phyloP scores from a whole-genome alignment of 768 basidiomycete genomes.

The Agrocybe chaxingu region DNA sequence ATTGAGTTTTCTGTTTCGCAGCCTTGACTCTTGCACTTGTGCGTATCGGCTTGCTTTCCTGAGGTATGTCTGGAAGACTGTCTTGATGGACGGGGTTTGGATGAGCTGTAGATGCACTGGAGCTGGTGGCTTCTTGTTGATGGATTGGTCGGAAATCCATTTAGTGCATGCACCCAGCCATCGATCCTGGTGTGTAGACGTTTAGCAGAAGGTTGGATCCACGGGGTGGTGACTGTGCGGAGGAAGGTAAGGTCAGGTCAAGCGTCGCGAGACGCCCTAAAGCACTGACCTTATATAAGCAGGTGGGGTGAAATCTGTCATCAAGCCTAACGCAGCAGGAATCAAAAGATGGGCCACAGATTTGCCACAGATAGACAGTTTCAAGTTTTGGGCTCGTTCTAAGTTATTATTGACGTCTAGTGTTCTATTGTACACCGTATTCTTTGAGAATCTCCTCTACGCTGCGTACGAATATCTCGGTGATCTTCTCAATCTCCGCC shows the following conservation, averaged over 20 bases:
- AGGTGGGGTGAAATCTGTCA: conserved; percentile 30
- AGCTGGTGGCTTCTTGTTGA: conserved; percentile 71
- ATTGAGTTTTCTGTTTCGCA: conserved; percentile 67
- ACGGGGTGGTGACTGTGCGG: conserved; percentile 31
- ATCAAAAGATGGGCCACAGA: neutral
- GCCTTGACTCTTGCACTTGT: conserved; percentile 76
- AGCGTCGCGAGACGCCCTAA: conserved; percentile 32
- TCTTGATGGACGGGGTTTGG: conserved; percentile 39
- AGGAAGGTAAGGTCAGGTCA: conserved; percentile 26
- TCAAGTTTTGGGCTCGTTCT: too few species aligned
- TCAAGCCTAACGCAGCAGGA: conserved; percentile 5
- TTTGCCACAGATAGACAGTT: too few species aligned
- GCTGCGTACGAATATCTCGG: conserved; percentile 58
- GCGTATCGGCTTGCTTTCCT: conserved; percentile 60
- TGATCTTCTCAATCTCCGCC: conserved; percentile 68
- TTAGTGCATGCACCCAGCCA: conserved; percentile 88
- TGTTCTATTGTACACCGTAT: conserved; percentile 18
- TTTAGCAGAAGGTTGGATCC: conserved; percentile 24
- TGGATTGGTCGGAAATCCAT: conserved; percentile 84
- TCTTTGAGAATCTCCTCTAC: conserved; percentile 61
- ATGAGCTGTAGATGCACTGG: conserved; percentile 50
- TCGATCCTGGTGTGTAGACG: conserved; percentile 55
- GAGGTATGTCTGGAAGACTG: conserved; percentile 32
- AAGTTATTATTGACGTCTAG: too few species aligned
- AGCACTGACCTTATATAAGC: conserved; percentile 45